Evolutionary conservation across 2,329 filamentous ascomycete species (phyloP).

Genomic region (Penicillium fuscoglaucum): DNA sequence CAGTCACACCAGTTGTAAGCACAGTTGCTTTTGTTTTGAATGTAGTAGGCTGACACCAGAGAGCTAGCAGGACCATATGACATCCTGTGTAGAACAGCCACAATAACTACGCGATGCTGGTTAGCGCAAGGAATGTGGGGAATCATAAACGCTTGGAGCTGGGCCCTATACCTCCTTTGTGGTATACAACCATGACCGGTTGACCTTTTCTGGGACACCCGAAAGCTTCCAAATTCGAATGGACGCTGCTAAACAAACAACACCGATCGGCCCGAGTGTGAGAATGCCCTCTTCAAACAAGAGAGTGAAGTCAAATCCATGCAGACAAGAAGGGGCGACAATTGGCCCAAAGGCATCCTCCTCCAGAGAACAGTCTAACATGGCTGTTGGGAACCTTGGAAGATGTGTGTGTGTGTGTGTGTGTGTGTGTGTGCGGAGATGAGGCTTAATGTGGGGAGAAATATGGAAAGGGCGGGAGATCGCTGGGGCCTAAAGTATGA

Average conservation of each 20-base stretch:
- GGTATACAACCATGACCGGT: constrained; percentile 23
- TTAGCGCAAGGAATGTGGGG: neutral
- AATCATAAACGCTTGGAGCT: neutral
- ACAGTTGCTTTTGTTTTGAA: constrained; percentile 19
- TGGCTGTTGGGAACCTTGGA: neutral
- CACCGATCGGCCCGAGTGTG: constrained; percentile 12
- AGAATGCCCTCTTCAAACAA: constrained; percentile 35
- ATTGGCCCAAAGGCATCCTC: constrained; percentile 29
- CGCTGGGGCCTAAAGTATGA: neutral
- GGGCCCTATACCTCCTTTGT: constrained; percentile 13
- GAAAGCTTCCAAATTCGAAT: constrained; percentile 12
- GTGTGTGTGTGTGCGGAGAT: neutral
- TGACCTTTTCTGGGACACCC: constrained; percentile 15
- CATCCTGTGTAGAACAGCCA: constrained; percentile 15
- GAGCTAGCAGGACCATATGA: constrained; percentile 12
- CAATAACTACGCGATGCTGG: constrained; percentile 6
- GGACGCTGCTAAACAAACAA: neutral
- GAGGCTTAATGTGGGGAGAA: neutral
- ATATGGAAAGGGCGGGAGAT: neutral
- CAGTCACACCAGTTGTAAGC: constrained; percentile 5
- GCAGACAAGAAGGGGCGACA: constrained; percentile 23
- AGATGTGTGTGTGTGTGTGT: neutral
- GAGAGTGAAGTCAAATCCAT: constrained; percentile 36
- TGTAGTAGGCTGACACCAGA: constrained; percentile 15
- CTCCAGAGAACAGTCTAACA: constrained; percentile 17